Conservation (phyloP, 805 yeast species). For the Cyberlindnera japonica region DNA sequence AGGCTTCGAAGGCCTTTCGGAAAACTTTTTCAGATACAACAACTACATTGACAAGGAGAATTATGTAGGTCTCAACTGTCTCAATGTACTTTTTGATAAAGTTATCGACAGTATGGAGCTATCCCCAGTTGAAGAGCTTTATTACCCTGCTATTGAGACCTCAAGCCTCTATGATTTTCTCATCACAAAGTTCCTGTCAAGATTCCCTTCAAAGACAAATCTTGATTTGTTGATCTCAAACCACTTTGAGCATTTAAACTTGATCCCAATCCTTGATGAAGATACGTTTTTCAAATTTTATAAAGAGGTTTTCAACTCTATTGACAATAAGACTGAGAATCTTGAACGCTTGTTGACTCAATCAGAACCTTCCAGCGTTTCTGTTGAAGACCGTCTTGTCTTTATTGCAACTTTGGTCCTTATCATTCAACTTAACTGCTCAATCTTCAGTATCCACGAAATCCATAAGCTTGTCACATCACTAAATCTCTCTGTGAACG, state of each 20-base stretch:
- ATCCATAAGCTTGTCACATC: constrained; percentile 24
- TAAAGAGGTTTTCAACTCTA: constrained; percentile 16
- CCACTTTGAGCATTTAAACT: constrained; percentile 25
- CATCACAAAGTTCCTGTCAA: constrained; percentile 20
- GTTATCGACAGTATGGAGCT: constrained; percentile 15
- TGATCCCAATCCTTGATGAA: constrained; percentile 28
- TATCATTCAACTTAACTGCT: constrained; percentile 28
- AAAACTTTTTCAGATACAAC: constrained; percentile 26
- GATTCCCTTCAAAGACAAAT: constrained; percentile 28
- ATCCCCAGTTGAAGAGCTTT: constrained; percentile 29
- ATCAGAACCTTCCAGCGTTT: not conserved
- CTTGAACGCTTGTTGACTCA: constrained; percentile 8
- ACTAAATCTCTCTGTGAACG: constrained; percentile 17
- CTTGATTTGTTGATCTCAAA: constrained; percentile 26
- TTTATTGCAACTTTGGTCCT: constrained; percentile 38
- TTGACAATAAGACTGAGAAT: constrained; percentile 21
- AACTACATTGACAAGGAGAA: constrained; percentile 23
- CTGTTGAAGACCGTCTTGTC: constrained; percentile 29
- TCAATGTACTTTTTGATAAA: constrained; percentile 22
- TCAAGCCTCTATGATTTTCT: constrained; percentile 19
- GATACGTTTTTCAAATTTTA: constrained; percentile 23
- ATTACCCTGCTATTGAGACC: constrained; percentile 27
- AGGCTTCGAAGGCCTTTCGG: constrained; percentile 9
- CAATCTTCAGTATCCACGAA: constrained; percentile 28
- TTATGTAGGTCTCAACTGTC: constrained; percentile 26